Base-by-base conservation (phyloP, 495 filamentous ascomycete genomes). In the Penicillium alfredii region DNA sequence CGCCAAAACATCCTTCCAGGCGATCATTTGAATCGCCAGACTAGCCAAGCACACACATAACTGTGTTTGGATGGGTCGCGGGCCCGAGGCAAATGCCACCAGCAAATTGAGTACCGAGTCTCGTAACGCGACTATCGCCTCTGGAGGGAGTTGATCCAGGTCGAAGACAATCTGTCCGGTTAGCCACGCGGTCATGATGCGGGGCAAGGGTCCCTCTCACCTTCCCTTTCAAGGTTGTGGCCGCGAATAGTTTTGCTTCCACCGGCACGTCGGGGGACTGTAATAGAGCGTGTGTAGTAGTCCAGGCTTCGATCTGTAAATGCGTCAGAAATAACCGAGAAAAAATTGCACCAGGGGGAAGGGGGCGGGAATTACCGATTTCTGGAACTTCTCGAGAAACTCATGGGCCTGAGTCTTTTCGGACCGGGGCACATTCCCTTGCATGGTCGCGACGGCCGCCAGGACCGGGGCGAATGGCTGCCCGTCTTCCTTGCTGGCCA, bases 171-270 rank as follows among this genome's bases (percentile, higher is more conserved):
- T 87, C 85, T 89, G 56, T 11, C 20, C 23, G 22, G 47, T 71
- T 37, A 73, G 58, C 33, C 29, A 13, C 22, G 22, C 21, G 17
- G 9, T n/a, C 23, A 8, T 25, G 2, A 25, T 25, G 8, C 11
- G 23, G 38, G 14, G 14, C 32, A 12, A 33, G 28, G 40, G 38
- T 44, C 42, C 46, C 36, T 47, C 71, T 51, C 71, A 96, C 92
- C 81, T 99, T 99, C 64, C 92, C 93, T 68, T 93, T 95, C 55
- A 99, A 67, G 28, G 92, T 97, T 18, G 88, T 95, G 35, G 93
- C 92, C 5, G 93, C 92, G 61, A 99, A 99, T 41, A 97, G 69
- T 63, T 90, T 93, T 15, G 84, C 84, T 56, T 93, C 88, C 18
- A 81, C 71, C 38, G 86, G 78, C 26, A 80, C 75, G 34, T 75